Evolutionary conservation across 2,329 filamentous ascomycete genomes (phyloP).

Genomic region (Rugonectria rugulosa): DNA sequence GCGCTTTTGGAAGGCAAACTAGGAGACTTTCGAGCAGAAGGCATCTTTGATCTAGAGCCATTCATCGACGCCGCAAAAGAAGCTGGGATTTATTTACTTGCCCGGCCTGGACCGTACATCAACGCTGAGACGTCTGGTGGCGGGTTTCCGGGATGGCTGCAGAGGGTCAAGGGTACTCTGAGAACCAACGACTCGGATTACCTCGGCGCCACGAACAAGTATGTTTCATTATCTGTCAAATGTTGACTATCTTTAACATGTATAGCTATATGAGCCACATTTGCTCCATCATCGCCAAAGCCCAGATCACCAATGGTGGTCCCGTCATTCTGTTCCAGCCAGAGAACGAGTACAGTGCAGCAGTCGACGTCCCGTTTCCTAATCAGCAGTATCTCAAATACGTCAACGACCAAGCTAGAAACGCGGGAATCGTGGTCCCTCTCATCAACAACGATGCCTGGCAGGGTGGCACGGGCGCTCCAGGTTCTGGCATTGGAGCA

Average conservation of each 20-base stretch:
- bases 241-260: background rate
- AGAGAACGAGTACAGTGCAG: slow-evolving; percentile 79
- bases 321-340: slow-evolving; percentile 81
- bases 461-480: slow-evolving; percentile 67
- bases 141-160: slow-evolving; percentile 82
- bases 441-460: slow-evolving; percentile 77
- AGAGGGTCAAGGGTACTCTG: slow-evolving; percentile 69
- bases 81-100: slow-evolving; percentile 80
- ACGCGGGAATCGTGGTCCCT: slow-evolving; percentile 76
- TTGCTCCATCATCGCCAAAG: slow-evolving; percentile 71
- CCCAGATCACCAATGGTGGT: slow-evolving; percentile 83
- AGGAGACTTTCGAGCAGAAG: slow-evolving; percentile 73
- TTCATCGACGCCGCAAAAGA: slow-evolving; percentile 79
- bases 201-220: slow-evolving; percentile 72
- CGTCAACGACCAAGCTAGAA: slow-evolving; percentile 71
- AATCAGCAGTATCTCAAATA: slow-evolving; percentile 74
- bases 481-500: slow-evolving; percentile 63
- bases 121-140: slow-evolving; percentile 81
- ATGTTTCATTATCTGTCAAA: slow-evolving; percentile 28
- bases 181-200: slow-evolving; percentile 70
- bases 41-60: slow-evolving; percentile 74
- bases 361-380: slow-evolving; percentile 62
- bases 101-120: slow-evolving; percentile 76
- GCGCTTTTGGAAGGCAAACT: slow-evolving; percentile 77
- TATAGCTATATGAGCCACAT: slow-evolving; percentile 62